Evolutionary conservation across 306 rosid species (phyloP).

Genomic region (Biancaea sappan): DNA sequence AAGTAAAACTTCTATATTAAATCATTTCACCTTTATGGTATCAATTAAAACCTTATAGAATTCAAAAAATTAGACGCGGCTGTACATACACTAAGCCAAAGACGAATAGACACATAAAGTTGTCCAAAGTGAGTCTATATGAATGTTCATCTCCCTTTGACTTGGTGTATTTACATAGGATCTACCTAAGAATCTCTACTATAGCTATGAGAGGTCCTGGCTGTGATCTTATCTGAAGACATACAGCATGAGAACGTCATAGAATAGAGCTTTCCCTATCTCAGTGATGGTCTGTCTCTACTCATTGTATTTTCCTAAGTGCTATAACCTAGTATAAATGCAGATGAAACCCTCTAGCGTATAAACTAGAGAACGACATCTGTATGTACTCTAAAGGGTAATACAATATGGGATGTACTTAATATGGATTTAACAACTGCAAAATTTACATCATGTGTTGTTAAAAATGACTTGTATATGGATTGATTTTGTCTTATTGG

Average conservation of each 20-base stretch:
- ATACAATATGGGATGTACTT: no score
- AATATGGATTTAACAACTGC: no score
- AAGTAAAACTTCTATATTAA: background rate
- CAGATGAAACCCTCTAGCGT: no score
- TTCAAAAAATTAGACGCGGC: background rate
- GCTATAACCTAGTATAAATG: no score
- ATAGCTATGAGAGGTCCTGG: background rate
- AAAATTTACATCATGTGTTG: background rate
- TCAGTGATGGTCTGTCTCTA: no score
- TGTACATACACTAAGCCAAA: background rate
- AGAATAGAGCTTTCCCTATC: no score
- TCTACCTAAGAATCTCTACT: background rate
- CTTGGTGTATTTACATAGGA: background rate
- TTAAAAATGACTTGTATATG: background rate
- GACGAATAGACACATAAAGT: background rate
- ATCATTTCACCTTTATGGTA: background rate
- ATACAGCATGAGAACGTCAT: no score
- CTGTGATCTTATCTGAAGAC: no score
- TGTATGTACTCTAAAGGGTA: no score
- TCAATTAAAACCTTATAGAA: background rate
- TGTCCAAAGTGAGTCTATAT: background rate
- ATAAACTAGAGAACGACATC: no score
- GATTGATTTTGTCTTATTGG: background rate
- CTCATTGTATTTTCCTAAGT: no score
- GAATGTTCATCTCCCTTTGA: background rate